A percentile compares a stretch with the other conserved stretches of the same genome.
These are phyloP conservation scores for Helichrysum umbraculigerum DNA, from an alignment of 129 eudicot species.

Conservation along the genomic window DNA sequence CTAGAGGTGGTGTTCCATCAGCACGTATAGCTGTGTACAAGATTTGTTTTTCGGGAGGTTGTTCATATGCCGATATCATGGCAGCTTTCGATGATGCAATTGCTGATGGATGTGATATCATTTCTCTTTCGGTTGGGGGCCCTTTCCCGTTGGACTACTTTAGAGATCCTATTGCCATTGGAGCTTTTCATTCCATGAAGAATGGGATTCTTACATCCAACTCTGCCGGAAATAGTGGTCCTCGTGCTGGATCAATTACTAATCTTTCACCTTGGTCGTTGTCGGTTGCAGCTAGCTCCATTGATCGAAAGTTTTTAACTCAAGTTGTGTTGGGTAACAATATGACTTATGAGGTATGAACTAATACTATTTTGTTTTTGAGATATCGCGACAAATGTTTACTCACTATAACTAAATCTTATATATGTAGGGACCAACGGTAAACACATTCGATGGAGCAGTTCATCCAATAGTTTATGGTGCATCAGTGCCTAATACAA, in stretches of 20 bases:
- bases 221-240: slow-evolving; percentile 74
- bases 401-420: slow-evolving; percentile 1
- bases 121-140: slow-evolving; percentile 64
- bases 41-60: slow-evolving; percentile 48
- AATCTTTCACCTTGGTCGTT: slow-evolving; percentile 57
- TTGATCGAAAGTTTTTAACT: slow-evolving; percentile 42
- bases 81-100: slow-evolving; percentile 75
- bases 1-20: slow-evolving; percentile 70
- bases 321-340: slow-evolving; percentile 46
- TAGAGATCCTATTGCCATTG: slow-evolving; percentile 64
- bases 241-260: slow-evolving; percentile 29
- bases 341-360: slow-evolving; percentile 32
- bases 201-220: slow-evolving; percentile 60
- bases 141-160: slow-evolving; percentile 35
- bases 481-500: slow-evolving; percentile 42
- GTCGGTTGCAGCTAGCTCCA: slow-evolving; percentile 57
- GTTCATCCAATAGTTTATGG: slow-evolving; percentile 38
- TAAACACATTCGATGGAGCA: slow-evolving; percentile 44
- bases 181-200: slow-evolving; percentile 74
- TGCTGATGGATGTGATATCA: slow-evolving; percentile 72
- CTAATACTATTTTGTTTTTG: not conserved
- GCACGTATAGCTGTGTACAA: slow-evolving; percentile 76
- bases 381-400: not conserved
- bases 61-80: slow-evolving; percentile 48
- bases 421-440: slow-evolving; percentile 31